Percentiles rank a stretch among this genome's conserved stretches.
Evolutionary conservation across 192 early-diverging fungal genomes (phyloP).

Genomic region (Coemansia sp.): DNA sequence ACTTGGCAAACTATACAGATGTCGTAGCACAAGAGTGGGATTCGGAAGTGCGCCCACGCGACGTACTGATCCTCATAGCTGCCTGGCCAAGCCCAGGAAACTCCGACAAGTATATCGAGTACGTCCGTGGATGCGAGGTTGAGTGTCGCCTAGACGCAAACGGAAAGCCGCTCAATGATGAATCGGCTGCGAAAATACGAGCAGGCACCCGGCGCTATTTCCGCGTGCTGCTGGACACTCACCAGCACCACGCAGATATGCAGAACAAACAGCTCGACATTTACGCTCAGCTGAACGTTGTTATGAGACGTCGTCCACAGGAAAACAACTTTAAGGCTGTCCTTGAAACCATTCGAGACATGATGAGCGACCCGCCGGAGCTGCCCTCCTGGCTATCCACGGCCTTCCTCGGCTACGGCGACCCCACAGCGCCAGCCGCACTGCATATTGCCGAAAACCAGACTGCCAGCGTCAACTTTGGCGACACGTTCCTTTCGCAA

Average conservation of each 20-base stretch:
- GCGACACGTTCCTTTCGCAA: conserved; percentile 84
- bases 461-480: conserved; percentile 66
- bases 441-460: conserved; percentile 53
- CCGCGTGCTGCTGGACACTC: conserved; percentile 78
- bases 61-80: conserved; percentile 80
- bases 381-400: conserved; percentile 91
- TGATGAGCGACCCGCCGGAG: conserved; percentile 58
- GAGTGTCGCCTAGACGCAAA: conserved; percentile 69
- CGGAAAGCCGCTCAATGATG: conserved; percentile 58
- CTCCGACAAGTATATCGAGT: conserved; percentile 62
- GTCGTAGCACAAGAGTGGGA: conserved; percentile 88
- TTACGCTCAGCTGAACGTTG: conserved; percentile 80
- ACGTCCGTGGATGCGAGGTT: conserved; percentile 86
- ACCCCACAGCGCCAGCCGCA: conserved; percentile 65
- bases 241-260: conserved; percentile 64
- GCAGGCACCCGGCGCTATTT: conserved; percentile 55
- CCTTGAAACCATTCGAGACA: conserved; percentile 83
- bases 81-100: conserved; percentile 54
- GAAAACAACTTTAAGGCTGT: conserved; percentile 96
- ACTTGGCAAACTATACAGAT: conserved; percentile 64
- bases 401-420: conserved; percentile 94
- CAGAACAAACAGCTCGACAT: conserved; percentile 53
- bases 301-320: conserved; percentile 81
- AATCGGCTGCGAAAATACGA: conserved; percentile 5
- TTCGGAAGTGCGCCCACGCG: conserved; percentile 65